Evolutionary conservation across 345 rosid species (phyloP).

Genomic region (Gossypium raimondii): DNA sequence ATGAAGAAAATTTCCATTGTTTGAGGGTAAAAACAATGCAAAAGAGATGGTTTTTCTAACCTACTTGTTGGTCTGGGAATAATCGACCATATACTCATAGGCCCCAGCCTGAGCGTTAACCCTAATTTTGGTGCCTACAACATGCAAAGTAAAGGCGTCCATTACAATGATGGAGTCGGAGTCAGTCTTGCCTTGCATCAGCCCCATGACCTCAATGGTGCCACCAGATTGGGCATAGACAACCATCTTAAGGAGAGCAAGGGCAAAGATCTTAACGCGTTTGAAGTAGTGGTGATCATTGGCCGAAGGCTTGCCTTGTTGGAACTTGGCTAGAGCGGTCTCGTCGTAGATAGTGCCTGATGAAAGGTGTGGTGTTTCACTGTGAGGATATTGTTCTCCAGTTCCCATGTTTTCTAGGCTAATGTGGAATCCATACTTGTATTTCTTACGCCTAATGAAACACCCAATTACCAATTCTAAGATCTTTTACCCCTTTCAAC

Average conservation of each 20-base stretch:
- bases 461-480: too few relatives aligned
- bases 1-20: too few relatives aligned
- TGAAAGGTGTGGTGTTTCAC: constrained; percentile 39
- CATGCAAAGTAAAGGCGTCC: constrained; percentile 99
- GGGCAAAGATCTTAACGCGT: constrained; percentile 91
- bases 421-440: constrained; percentile 37
- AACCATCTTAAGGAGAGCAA: constrained; percentile 96
- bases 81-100: constrained; percentile 98
- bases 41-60: constrained; percentile 23
- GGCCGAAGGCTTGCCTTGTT: constrained; percentile 89
- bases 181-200: constrained; percentile 97
- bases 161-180: constrained; percentile 93
- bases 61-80: constrained; percentile 94
- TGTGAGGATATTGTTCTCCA: constrained; percentile 78
- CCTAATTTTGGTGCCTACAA: constrained; percentile 94
- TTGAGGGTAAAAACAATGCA: too few relatives aligned
- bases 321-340: constrained; percentile 52
- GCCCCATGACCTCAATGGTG: constrained; percentile 97
- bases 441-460: too few relatives aligned
- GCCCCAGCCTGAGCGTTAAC: constrained; percentile 99
- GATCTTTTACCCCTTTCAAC: too few relatives aligned
- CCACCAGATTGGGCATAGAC: constrained; percentile 99
- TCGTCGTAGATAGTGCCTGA: constrained; percentile 78
- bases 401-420: constrained; percentile 97
- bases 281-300: constrained; percentile 90